Evolutionary conservation across 2,329 filamentous ascomycete species (phyloP).

Genomic region (Calcarisporium arbuscula): DNA sequence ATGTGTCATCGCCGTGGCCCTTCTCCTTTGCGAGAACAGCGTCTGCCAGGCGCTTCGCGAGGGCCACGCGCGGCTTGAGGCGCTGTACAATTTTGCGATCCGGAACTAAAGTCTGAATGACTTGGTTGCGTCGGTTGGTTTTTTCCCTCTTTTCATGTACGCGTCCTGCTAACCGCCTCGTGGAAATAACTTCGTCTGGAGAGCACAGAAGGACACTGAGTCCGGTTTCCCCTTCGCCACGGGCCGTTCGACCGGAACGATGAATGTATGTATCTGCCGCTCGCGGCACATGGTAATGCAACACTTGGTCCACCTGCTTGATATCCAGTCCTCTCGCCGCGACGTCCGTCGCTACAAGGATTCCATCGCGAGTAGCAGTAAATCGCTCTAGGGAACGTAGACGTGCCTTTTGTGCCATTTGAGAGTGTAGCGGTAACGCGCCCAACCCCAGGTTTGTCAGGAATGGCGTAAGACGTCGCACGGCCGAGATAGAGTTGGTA

Average conservation of each 20-base stretch:
- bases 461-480: slow-evolving; percentile 77
- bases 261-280: slow-evolving; percentile 93
- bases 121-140: slow-evolving; percentile 44
- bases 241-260: slow-evolving; percentile 87
- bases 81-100: slow-evolving; percentile 72
- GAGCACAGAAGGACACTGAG: slow-evolving; percentile 83
- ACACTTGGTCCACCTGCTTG: slow-evolving; percentile 75
- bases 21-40: slow-evolving; percentile 81
- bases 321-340: slow-evolving; percentile 93
- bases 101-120: slow-evolving; percentile 75
- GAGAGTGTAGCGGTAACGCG: slow-evolving; percentile 76
- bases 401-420: slow-evolving; percentile 93
- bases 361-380: slow-evolving; percentile 55
- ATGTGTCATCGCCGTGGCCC: slow-evolving; percentile 73
- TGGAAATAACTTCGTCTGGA: slow-evolving; percentile 83
- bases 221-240: slow-evolving; percentile 69
- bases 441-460: slow-evolving; percentile 76
- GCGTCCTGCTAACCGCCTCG: slow-evolving; percentile 77
- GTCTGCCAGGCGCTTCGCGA: slow-evolving; percentile 87
- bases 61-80: slow-evolving; percentile 67
- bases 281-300: slow-evolving; percentile 94
- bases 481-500: slow-evolving; percentile 91
- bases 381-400: slow-evolving; percentile 91
- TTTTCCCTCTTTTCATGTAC: slow-evolving; percentile 63
- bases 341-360: slow-evolving; percentile 89